Evolutionary conservation across 179 eudicot genomes (phyloP), one percentile per base, ranked within the genome.

Genomic region (Beta lomatogona): DNA sequence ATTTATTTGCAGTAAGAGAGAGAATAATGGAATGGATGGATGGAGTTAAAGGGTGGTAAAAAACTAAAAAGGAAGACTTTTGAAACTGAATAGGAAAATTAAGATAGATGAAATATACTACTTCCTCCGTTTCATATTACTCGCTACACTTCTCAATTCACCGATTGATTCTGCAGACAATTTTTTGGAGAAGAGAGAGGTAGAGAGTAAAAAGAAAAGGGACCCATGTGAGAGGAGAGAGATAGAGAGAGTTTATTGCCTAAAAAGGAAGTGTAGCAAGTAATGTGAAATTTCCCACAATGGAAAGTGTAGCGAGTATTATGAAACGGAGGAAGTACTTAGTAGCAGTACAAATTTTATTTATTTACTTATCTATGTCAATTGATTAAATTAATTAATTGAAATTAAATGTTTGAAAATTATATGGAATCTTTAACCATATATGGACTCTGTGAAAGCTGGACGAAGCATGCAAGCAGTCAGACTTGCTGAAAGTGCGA

Each of bases 381-480:
- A 58, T 57, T 41, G 14, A 63, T 73, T 64, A 22, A 78, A 41
- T 69, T 9, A 68, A 44, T 76, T 2, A 28, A 46, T 31, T 18
- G 18, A 76, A 76, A 70, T 25, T 66, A 28, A 74, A 75, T 28
- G 44, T 67, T 48, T 50, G 83, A 76, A 70, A 80, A 22, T 52
- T 44, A 64, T 61, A 28, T 22, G 80, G 81, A 80, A 79, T 82
- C 81, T 85, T 81, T 44, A 82, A 76, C 83, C 83, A 79, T 75
- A 79, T 60, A 65, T 85, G 55, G 85, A 60, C 50, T 55, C 80
- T 82, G 88, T 28, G 59, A 85, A 85, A 79, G 79, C 81, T 76
- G 79, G 78, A 75, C 19, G 73, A 73, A 78, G 84, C 84, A 81
- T 85, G 87, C 84, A 82, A 71, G 11, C 36, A 81, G 77, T 69